Evolutionary conservation across 164 flowering plant species (phyloP).

Genomic region (Vitis rupestris): DNA sequence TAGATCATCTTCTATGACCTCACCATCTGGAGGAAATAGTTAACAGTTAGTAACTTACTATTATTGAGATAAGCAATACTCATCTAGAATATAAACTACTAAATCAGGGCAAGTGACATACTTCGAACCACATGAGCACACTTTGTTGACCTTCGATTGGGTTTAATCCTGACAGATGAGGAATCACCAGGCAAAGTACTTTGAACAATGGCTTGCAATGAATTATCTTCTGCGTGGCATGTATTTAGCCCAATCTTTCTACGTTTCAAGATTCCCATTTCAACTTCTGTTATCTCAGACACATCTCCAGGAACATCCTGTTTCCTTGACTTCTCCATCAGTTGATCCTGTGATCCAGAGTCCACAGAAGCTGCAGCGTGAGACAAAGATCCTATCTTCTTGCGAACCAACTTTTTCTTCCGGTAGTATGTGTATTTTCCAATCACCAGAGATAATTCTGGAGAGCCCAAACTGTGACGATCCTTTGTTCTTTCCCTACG

Average conservation of each 20-base stretch:
- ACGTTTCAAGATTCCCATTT: slow-evolving; percentile 13
- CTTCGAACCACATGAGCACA: slow-evolving; percentile 23
- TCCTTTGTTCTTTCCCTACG: slow-evolving; percentile 24
- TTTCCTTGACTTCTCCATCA: slow-evolving; percentile 29
- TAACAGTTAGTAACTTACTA: not conserved
- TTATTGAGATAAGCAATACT: not conserved
- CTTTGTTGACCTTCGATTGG: slow-evolving; percentile 18
- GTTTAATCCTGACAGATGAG: slow-evolving; percentile 14
- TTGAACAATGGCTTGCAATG: slow-evolving; percentile 13
- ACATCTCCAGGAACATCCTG: slow-evolving; percentile 18
- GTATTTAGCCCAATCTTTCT: slow-evolving; percentile 18
- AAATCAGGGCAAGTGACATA: slow-evolving; percentile 20
- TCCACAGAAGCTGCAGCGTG: slow-evolving; percentile 18
- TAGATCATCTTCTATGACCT: slow-evolving; percentile 9
- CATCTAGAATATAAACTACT: not conserved
- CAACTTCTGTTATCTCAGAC: slow-evolving; percentile 19
- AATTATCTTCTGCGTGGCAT: slow-evolving; percentile 11
- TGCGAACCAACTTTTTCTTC: slow-evolving; percentile 47
- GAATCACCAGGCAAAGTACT: slow-evolving; percentile 12
- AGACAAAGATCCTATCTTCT: slow-evolving; percentile 36
- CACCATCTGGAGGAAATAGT: slow-evolving; percentile 24
- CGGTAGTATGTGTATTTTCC: slow-evolving; percentile 56
- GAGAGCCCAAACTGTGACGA: slow-evolving; percentile 13
- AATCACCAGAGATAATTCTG: slow-evolving; percentile 23
- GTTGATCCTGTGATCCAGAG: slow-evolving; percentile 13